Evolutionary conservation across 495 filamentous ascomycete species (phyloP).

Genomic region (Neurospora discreta): DNA sequence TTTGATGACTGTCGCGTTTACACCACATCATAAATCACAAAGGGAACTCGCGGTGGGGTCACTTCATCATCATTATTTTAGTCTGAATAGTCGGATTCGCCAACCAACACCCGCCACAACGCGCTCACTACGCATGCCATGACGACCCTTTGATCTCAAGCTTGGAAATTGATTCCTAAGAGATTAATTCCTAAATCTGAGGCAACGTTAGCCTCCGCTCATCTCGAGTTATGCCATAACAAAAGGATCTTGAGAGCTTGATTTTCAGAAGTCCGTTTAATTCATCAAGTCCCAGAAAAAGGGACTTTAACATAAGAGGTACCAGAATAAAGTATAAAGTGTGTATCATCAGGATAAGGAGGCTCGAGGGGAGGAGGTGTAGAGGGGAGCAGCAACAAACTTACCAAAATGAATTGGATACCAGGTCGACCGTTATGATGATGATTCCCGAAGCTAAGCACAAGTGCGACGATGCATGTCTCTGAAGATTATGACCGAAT

Average conservation of each 20-base stretch:
- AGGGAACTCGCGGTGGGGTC: neutral
- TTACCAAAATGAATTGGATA: slow-evolving; percentile 2
- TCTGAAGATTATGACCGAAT: neutral
- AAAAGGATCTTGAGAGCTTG: slow-evolving; percentile 5
- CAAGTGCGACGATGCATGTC: neutral
- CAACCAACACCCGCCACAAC: neutral
- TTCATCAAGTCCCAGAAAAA: slow-evolving; percentile 38
- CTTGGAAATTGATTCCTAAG: neutral
- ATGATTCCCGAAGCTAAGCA: neutral
- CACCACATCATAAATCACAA: neutral
- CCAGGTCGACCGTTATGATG: neutral
- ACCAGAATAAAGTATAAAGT: slow-evolving; percentile 42
- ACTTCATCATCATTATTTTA: neutral
- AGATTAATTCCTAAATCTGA: neutral
- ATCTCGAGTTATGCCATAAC: neutral
- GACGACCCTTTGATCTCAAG: neutral
- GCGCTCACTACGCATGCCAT: neutral
- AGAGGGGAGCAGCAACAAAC: neutral
- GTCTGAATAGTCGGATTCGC: neutral
- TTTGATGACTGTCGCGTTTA: neutral
- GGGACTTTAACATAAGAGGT: slow-evolving; percentile 52
- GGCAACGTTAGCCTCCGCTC: slow-evolving; percentile 9
- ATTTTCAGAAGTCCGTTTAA: slow-evolving; percentile 48
- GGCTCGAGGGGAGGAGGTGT: neutral
- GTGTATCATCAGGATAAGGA: slow-evolving; percentile 37